These are phyloP conservation scores for Epichloe brachyelytri DNA, from an alignment of 2,329 filamentous ascomycete genomes.

Conservation along the genomic window DNA sequence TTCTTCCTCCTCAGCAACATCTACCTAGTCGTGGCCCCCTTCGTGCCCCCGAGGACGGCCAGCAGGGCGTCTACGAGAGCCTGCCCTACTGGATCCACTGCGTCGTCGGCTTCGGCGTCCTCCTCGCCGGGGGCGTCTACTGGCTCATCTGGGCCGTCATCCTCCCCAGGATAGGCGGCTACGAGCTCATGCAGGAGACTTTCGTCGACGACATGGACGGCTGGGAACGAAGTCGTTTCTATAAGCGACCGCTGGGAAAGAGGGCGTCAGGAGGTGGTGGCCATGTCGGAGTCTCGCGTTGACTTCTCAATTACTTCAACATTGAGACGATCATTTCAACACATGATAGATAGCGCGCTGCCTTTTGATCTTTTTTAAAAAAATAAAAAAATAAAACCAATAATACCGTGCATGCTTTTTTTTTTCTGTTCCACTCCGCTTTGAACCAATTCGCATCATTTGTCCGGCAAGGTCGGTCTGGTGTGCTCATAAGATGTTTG, in stretches of 20 bases:
- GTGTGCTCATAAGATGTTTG: too few species aligned
- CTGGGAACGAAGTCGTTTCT: constrained; percentile 47
- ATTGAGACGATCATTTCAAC: constrained; percentile 3
- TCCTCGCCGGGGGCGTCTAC: constrained; percentile 39
- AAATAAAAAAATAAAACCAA: too few species aligned
- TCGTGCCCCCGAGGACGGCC: constrained; percentile 38
- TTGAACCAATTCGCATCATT: too few species aligned
- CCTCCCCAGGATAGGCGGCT: constrained; percentile 36
- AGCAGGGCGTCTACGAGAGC: constrained; percentile 39
- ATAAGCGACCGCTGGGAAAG: constrained; percentile 23
- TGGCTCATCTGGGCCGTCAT: constrained; percentile 43
- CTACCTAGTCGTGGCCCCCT: constrained; percentile 48
- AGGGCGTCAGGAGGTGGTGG: neutral
- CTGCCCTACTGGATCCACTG: constrained; percentile 47
- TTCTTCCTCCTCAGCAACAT: constrained; percentile 51
- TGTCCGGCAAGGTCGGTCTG: too few species aligned
- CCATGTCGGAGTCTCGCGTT: neutral
- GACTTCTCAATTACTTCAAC: neutral
- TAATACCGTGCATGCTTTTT: too few species aligned
- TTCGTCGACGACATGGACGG: constrained; percentile 45
- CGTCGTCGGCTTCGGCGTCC: constrained; percentile 41
- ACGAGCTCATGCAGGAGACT: constrained; percentile 43
- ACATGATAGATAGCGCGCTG: neutral
- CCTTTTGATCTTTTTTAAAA: neutral
- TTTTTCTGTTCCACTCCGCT: too few species aligned